These are phyloP conservation scores for Agrostemma githago DNA, from an alignment of 148 eudicot species.

Conservation along the genomic window DNA sequence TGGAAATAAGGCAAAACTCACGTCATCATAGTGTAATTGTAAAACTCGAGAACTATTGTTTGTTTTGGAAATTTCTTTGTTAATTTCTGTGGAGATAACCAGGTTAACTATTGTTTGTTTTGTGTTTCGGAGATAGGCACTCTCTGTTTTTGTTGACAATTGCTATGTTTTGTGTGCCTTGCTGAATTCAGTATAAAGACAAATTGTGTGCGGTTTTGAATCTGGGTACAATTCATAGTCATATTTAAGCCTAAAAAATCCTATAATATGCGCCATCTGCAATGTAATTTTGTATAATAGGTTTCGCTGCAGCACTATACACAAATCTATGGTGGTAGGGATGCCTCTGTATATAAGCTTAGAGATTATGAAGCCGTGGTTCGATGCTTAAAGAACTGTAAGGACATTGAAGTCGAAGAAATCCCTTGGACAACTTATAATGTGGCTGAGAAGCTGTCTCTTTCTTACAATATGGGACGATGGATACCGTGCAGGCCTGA, in stretches of 20 bases:
- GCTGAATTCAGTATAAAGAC: no score
- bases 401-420: constrained; percentile 68
- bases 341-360: constrained; percentile 76
- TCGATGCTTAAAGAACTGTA: constrained; percentile 62
- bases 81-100: no score
- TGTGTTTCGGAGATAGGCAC: no score
- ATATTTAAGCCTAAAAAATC: neutral
- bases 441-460: constrained; percentile 62
- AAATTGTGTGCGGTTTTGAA: neutral
- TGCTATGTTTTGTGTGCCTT: neutral
- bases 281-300: constrained; percentile 32
- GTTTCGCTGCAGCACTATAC: constrained; percentile 65
- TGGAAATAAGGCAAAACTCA: no score
- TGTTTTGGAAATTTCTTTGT: no score
- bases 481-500: constrained; percentile 97
- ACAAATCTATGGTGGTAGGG: constrained; percentile 68
- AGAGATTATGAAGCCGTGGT: constrained; percentile 65
- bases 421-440: constrained; percentile 89
- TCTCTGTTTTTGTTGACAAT: neutral
- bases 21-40: no score
- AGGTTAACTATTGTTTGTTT: no score
- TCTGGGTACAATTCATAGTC: neutral
- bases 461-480: constrained; percentile 43
- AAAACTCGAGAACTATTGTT: no score
- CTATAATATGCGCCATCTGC: neutral